Base-by-base conservation (phyloP, 306 rosid genomes). In the Sophora flavescens region DNA sequence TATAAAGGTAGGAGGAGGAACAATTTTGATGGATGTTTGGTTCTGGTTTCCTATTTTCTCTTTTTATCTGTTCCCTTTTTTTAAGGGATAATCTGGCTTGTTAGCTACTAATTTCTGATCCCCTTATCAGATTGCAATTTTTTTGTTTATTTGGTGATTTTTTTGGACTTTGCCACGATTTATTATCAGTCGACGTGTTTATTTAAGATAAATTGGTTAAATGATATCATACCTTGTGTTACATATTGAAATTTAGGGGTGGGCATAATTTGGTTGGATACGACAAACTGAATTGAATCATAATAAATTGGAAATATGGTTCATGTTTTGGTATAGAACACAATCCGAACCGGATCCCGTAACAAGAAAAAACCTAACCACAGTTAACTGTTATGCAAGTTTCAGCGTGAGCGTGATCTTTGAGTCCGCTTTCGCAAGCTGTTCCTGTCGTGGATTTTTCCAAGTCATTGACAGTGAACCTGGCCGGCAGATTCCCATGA, bases 41-140 rank as follows among this genome's bases (percentile, higher is more conserved):
- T 74, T 11, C 44, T 72, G 26, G 22, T 17, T 69, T 17, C 16
- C 18, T 33, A 1, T 28, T 32, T 56, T 6, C 16, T 50, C 3
- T 13, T 1, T 14, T 67, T 32, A 0, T 13, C n/a, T 41, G 9
- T 7, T 47, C 18, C 11, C 4, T 35, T 38, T 22, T 16, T 61
- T 61, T 8, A 0, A 1, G 15, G 15, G 6, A 47, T 10, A 47
- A 6, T 8, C 15, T 47, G 30, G 39, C 41, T 66, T 2, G 64
- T 73, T 65, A 15, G 64, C 10, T 64, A 58, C 12, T 72, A 48
- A 70, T 76, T 69, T 69, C 26, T 63, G 14, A 76, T 76, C 35
- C 3, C 8, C 15, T 2, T 13, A n/a, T 70, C n/a, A 39, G 3
- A 12, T 26, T 77, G 48, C 11, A 12, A 60, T 45, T 13, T 72